These are phyloP conservation scores for Agapanthus africanus DNA, from an alignment of 106 monocot genomes.

Conservation along the genomic window DNA sequence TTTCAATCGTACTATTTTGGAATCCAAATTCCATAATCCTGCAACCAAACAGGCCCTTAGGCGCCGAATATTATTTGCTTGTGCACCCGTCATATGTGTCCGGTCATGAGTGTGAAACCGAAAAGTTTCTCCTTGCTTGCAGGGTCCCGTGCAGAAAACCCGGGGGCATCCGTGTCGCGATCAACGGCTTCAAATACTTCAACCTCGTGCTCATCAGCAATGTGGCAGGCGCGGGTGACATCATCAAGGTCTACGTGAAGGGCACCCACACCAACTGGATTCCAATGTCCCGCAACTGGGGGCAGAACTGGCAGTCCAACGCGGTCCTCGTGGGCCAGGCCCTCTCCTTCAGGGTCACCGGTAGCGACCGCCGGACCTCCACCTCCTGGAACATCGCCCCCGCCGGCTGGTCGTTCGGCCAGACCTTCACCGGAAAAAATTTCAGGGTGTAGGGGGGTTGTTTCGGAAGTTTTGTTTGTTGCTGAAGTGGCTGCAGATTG, in stretches of 20 bases:
- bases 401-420: conserved; percentile 48
- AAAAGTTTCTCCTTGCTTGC: too few species aligned
- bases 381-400: conserved; percentile 58
- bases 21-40: too few species aligned
- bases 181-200: conserved; percentile 75
- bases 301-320: conserved; percentile 78
- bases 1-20: too few species aligned
- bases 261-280: conserved; percentile 48
- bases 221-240: conserved; percentile 62
- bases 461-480: too few species aligned
- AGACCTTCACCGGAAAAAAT: too few species aligned
- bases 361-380: conserved; percentile 58
- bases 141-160: conserved; percentile 59
- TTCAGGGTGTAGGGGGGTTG: too few species aligned
- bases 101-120: too few species aligned
- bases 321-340: conserved; percentile 47
- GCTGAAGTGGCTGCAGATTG: too few species aligned
- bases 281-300: conserved; percentile 69
- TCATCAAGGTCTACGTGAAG: conserved; percentile 44
- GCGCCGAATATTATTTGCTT: too few species aligned
- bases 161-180: conserved; percentile 61
- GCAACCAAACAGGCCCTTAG: too few species aligned
- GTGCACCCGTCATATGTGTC: too few species aligned
- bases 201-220: conserved; percentile 70
- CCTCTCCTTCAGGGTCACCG: conserved; percentile 56